Evolutionary conservation across 225 moss, liverwort and hornwort genomes (phyloP).

Genomic region (Pseudisothecium myosuroides): DNA sequence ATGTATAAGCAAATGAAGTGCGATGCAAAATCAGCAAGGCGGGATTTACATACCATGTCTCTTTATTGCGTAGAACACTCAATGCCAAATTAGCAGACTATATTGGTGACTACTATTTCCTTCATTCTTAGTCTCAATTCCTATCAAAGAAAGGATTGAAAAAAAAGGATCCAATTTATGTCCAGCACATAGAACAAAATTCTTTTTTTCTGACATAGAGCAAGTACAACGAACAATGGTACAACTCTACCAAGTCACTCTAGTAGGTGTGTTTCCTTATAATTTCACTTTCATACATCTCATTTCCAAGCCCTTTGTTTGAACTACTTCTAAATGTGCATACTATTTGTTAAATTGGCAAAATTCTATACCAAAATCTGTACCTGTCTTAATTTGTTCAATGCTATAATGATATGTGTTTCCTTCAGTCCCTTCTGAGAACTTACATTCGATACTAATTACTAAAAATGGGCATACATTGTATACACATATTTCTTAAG

Average conservation of each 20-base stretch:
- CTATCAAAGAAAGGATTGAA: neutral
- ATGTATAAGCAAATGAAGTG: neutral
- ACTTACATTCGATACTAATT: no score
- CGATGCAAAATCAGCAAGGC: neutral
- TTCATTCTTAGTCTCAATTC: neutral
- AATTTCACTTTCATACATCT: no score
- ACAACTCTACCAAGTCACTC: neutral
- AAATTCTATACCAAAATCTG: no score
- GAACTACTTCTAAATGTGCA: no score
- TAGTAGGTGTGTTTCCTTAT: neutral
- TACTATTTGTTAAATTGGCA: no score
- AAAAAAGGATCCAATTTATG: neutral
- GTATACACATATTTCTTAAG: no score
- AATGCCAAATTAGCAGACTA: neutral
- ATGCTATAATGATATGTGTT: no score
- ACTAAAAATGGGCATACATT: no score
- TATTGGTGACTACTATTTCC: neutral
- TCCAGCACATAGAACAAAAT: neutral
- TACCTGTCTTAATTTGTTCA: no score
- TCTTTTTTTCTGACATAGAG: neutral
- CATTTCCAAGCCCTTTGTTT: no score
- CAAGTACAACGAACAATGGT: neutral
- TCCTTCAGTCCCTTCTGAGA: no score
- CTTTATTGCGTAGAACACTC: neutral
- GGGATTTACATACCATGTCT: neutral